Base-by-base conservation (phyloP, 768 basidiomycete genomes). In the Calocybe indica region DNA sequence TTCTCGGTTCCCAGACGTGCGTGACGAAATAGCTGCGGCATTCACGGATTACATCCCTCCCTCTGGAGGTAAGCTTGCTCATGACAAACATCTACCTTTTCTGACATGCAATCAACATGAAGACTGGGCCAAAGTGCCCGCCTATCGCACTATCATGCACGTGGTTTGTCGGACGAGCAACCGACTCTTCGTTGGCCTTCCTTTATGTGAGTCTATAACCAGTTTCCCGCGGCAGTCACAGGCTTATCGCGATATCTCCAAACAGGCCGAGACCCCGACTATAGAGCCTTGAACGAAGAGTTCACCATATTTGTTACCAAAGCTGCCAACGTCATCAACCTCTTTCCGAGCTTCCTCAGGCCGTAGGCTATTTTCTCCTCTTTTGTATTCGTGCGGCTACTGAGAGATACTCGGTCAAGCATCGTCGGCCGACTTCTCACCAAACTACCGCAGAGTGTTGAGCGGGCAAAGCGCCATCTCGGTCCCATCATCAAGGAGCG, bases 121-220 rank as follows among this genome's bases (percentile, higher is more conserved):
- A 72, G 71, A 70, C 12, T 75, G 74, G 74, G 57, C 56, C 22
- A 51, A 47, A 7, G 41, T 74, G 1, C 54, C 60, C 1, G 63
- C 55, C 2, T 39, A 64, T 11, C 40, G 51, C 1, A 52, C 45
- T 0, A 55, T 63, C 5, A 61, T 56, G 47, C 31, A 59, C 31
- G 52, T 75, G 10, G 56, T 76, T 28, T 59, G 62, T 15, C 63
- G 74, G 40, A 54, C 60, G 2, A 71, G 58, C 46, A 72, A 68
- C 45, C 62, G 73, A 14, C 37, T 67, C 0, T 71, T 77, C 40
- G 71, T 78, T 7, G 75, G 74, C 0, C 56, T 67, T 35, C 72
- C 74, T 1, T 33, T 71, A 2, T 72, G 75, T 73, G 43, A 2
- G 69, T 59, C 1, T 11, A 40, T 41, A 12, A 3, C 49, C 5